Conservation (phyloP, 176 grass and related monocot species). For the Bonia amplexicaulis region DNA sequence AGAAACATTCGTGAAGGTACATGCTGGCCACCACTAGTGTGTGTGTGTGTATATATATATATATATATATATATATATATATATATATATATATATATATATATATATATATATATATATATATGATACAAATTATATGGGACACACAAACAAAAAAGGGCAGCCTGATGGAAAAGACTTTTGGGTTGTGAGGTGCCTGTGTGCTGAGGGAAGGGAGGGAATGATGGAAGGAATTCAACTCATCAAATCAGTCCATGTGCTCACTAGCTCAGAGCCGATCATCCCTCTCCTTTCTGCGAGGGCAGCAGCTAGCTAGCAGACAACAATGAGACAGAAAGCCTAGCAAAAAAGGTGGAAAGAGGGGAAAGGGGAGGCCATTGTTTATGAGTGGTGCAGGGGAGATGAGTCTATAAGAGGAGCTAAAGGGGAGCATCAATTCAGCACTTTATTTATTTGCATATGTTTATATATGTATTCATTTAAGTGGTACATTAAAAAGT, state of each 20-base stretch:
- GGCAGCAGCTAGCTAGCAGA: not conserved
- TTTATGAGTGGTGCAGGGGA: conserved; percentile 18
- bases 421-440: conserved; percentile 23
- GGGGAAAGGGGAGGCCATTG: conserved; percentile 4
- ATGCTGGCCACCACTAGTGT: conserved; percentile 28
- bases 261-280: conserved; percentile 15
- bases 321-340: conserved; percentile 25
- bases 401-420: conserved; percentile 19
- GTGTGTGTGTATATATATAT: not conserved
- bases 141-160: conserved; percentile 22
- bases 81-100: not conserved
- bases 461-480: not conserved
- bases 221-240: conserved; percentile 15
- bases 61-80: not conserved
- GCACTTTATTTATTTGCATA: not conserved
- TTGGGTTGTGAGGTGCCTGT: conserved; percentile 12
- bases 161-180: conserved; percentile 7
- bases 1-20: conserved; percentile 30
- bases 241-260: conserved; percentile 30
- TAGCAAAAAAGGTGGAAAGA: conserved; percentile 6
- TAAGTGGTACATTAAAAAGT: no score
- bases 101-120: not conserved
- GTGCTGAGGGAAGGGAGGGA: conserved; percentile 11
- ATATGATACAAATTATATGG: not conserved
- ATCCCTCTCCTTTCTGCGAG: conserved; percentile 22